Percentiles rank a stretch among this genome's conserved stretches.
Evolutionary conservation across 768 basidiomycete genomes (phyloP).

Genomic region (Russula emetica): DNA sequence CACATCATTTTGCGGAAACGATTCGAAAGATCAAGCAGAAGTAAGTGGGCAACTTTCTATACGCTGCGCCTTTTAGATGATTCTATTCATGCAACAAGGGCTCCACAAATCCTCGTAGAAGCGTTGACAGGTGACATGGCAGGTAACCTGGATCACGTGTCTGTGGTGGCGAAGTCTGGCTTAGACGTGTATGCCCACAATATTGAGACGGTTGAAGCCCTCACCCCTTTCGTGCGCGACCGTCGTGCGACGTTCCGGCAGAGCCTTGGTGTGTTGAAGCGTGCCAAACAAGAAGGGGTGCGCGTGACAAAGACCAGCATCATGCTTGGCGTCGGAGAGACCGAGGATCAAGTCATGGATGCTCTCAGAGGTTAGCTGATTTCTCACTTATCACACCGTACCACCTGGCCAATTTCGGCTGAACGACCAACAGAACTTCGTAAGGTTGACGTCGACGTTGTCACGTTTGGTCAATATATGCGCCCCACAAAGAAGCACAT

Average conservation of each 20-base stretch:
- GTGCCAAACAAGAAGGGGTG: slow-evolving; percentile 79
- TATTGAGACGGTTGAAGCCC: slow-evolving; percentile 89
- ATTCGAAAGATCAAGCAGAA: slow-evolving; percentile 95
- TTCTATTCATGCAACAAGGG: slow-evolving; percentile 44
- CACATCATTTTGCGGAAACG: slow-evolving; percentile 92
- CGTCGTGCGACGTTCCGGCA: slow-evolving; percentile 87
- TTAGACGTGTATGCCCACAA: slow-evolving; percentile 99
- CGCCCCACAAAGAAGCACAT: slow-evolving; percentile 97
- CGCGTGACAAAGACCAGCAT: slow-evolving; percentile 95
- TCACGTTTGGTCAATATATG: slow-evolving; percentile 99
- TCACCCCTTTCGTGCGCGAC: slow-evolving; percentile 94
- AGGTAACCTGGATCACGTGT: slow-evolving; percentile 69
- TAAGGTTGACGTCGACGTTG: slow-evolving; percentile 86
- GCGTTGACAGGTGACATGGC: slow-evolving; percentile 94
- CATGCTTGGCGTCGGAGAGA: slow-evolving; percentile 97
- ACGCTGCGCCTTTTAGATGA: not conserved
- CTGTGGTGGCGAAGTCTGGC: slow-evolving; percentile 84
- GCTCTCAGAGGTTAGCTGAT: slow-evolving; percentile 67
- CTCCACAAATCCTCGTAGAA: slow-evolving; percentile 93
- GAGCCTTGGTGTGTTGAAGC: slow-evolving; percentile 74
- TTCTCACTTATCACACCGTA: not conserved
- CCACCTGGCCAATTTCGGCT: slow-evolving; percentile 10
- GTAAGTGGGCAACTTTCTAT: slow-evolving; percentile 39
- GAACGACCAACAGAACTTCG: slow-evolving; percentile 63
- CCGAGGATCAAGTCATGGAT: slow-evolving; percentile 72